A percentile compares a stretch with the other conserved stretches of the same genome.
Evolutionary conservation across 2,329 filamentous ascomycete genomes (phyloP).

Genomic region (Aspergillus aculeatus): DNA sequence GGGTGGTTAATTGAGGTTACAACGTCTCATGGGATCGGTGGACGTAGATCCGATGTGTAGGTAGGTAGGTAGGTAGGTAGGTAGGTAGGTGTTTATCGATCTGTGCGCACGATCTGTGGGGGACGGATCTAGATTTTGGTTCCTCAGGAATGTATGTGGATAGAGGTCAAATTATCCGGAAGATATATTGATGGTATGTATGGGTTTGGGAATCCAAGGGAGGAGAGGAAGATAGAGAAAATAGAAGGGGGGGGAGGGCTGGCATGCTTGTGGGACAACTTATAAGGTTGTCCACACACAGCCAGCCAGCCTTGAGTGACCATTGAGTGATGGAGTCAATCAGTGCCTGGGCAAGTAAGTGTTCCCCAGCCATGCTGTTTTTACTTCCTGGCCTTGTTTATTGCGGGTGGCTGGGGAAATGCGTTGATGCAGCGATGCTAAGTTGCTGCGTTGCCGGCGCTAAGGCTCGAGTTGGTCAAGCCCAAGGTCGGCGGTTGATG

Average conservation of each 20-base stretch:
- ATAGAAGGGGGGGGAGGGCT: background rate
- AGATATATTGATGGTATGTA: background rate
- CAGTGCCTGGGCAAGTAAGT: background rate
- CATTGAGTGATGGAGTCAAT: conserved; percentile 1
- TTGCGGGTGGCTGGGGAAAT: conserved; percentile 17
- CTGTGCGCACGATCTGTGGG: too few relatives aligned
- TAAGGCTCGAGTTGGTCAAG: background rate
- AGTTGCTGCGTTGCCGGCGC: background rate
- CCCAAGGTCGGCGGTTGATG: background rate
- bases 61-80: too few relatives aligned
- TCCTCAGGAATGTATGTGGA: background rate
- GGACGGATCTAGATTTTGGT: background rate
- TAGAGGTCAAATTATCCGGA: background rate
- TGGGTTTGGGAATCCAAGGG: background rate
- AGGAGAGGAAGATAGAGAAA: conserved; percentile 2
- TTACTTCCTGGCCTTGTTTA: background rate
- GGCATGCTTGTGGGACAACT: too few relatives aligned
- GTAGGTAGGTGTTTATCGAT: too few relatives aligned
- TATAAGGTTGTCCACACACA: background rate
- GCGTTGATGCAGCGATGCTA: background rate
- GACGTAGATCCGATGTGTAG: too few relatives aligned
- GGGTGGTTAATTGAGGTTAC: background rate
- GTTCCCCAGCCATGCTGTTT: conserved; percentile 23
- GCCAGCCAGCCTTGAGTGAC: background rate
- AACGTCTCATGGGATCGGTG: too few relatives aligned